These are phyloP conservation scores for Alternaria tenuissima DNA, from an alignment of 2,329 filamentous ascomycete species.

Conservation along the genomic window DNA sequence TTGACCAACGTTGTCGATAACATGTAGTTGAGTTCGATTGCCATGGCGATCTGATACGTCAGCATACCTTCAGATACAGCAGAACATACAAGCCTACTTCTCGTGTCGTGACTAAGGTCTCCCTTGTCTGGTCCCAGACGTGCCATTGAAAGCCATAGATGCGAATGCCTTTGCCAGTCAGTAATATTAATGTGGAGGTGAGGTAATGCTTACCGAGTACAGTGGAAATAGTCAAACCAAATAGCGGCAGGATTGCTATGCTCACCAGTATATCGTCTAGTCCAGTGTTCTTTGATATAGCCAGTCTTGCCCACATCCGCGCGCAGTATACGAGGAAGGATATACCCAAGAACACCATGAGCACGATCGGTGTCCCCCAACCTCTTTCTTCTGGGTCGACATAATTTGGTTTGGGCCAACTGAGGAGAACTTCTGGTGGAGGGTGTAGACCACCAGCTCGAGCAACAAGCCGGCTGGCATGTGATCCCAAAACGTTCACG, in stretches of 20 bases:
- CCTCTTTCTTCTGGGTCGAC: slow-evolving; percentile 56
- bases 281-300: slow-evolving; percentile 57
- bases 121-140: slow-evolving; percentile 43
- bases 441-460: slow-evolving; percentile 47
- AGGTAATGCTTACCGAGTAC: slow-evolving; percentile 33
- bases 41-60: slow-evolving; percentile 34
- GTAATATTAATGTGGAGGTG: neutral
- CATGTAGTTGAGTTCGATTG: slow-evolving; percentile 17
- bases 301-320: slow-evolving; percentile 58
- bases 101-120: slow-evolving; percentile 30
- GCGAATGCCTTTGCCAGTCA: slow-evolving; percentile 33
- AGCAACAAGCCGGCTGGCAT: slow-evolving; percentile 22
- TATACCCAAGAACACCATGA: slow-evolving; percentile 52
- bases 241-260: slow-evolving; percentile 51
- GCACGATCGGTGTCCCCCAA: slow-evolving; percentile 53
- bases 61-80: slow-evolving; percentile 5
- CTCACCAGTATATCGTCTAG: slow-evolving; percentile 59
- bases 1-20: slow-evolving; percentile 36
- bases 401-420: slow-evolving; percentile 60
- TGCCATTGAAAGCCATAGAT: slow-evolving; percentile 47
- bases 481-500: slow-evolving; percentile 5
- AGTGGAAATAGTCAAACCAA: slow-evolving; percentile 42
- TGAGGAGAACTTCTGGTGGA: slow-evolving; percentile 51
- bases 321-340: slow-evolving; percentile 53
- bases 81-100: slow-evolving; percentile 23